Conservation (phyloP, 148 eudicot genomes). For the Vaccinium vitisidaea region DNA sequence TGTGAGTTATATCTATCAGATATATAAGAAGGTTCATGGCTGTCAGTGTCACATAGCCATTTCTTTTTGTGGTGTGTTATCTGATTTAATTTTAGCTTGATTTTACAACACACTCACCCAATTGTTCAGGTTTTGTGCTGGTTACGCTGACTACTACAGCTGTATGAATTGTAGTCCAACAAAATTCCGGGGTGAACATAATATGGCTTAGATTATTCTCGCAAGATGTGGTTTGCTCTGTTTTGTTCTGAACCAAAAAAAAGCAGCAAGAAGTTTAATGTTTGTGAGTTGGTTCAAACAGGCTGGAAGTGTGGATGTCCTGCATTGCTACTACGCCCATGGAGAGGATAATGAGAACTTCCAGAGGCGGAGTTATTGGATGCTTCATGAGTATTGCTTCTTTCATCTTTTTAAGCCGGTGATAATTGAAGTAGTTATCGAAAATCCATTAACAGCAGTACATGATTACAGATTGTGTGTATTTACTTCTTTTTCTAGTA, state of each 20-base stretch:
- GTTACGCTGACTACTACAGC: neutral
- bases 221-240: neutral
- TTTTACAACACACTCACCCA: neutral
- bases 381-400: constrained; percentile 50
- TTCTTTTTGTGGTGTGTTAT: neutral
- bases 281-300: constrained; percentile 28
- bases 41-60: neutral
- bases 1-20: neutral
- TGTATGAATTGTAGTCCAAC: neutral
- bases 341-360: constrained; percentile 62
- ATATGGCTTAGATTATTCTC: neutral
- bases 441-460: neutral
- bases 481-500: neutral
- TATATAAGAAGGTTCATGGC: neutral
- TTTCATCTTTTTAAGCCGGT: neutral
- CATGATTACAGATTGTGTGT: neutral
- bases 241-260: neutral
- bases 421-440: neutral
- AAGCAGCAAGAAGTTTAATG: neutral
- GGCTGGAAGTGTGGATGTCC: constrained; percentile 64
- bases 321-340: constrained; percentile 70
- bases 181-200: neutral
- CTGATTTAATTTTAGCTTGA: neutral
- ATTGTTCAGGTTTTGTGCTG: neutral
- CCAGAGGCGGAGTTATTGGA: constrained; percentile 67